Evolutionary conservation across 2,329 filamentous ascomycete genomes (phyloP).

Genomic region (Pseudocercospora macadamiae): DNA sequence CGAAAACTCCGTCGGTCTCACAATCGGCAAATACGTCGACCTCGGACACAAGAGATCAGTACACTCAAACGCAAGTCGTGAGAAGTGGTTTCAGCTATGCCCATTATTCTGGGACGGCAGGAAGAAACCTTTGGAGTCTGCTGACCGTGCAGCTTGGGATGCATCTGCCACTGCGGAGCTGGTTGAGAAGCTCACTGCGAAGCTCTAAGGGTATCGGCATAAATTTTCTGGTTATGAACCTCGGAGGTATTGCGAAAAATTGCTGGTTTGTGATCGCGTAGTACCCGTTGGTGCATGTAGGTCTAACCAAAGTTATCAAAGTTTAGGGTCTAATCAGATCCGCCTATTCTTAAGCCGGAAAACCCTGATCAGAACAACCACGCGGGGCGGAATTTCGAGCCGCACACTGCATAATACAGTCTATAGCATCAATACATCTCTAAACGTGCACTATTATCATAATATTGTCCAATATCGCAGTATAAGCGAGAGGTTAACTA

Average conservation of each 20-base stretch:
- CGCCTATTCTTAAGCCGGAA: too few relatives aligned
- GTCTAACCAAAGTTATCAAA: conserved; percentile 5
- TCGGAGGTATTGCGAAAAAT: conserved; percentile 1
- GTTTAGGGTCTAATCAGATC: conserved; percentile 1
- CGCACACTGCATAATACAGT: too few relatives aligned
- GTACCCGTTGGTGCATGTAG: too few relatives aligned
- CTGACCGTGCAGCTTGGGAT: conserved; percentile 31
- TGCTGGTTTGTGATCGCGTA: too few relatives aligned
- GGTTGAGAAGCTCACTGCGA: not conserved
- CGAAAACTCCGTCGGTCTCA: conserved; percentile 73
- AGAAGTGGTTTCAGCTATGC: conserved; percentile 50
- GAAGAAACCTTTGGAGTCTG: conserved; percentile 28
- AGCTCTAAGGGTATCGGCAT: not conserved
- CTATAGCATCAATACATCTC: too few relatives aligned
- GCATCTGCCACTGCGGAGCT: conserved; percentile 9
- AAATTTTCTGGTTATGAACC: not conserved
- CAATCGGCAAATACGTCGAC: conserved; percentile 59
- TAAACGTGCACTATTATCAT: too few relatives aligned
- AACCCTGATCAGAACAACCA: too few relatives aligned
- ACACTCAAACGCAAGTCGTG: conserved; percentile 40
- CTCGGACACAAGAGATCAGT: conserved; percentile 44
- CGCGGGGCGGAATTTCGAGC: too few relatives aligned
- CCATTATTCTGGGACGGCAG: conserved; percentile 54
- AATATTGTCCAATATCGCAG: too few relatives aligned
- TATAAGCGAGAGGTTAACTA: too few relatives aligned